Evolutionary conservation across 2,329 filamentous ascomycete species (phyloP), one percentile per base, ranked within the genome.

Genomic region (Alternaria brassicae): DNA sequence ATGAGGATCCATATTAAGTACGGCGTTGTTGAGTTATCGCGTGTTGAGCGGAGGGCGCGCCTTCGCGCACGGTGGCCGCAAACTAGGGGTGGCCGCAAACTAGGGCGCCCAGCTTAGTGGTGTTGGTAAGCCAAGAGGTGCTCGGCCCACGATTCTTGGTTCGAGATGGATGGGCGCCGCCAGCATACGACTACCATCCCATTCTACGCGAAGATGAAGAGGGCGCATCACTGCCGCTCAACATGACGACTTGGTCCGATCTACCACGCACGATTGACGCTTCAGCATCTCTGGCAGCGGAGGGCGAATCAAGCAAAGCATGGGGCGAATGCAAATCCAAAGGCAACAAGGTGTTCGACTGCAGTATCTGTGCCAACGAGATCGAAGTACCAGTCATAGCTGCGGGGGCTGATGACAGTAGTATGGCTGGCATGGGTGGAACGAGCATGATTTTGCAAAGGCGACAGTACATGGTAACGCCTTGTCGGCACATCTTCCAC

Each of bases 401-500:
- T 50, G 83, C 85, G 17, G 80, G 79, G 1, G 63, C 63, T 6
- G 66, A 63, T 28, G 67, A 63, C n/a, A 56, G 48, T 17, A 57
- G 58, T 21, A 77, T 81, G 42, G 65, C 80, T 15, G 79, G 81
- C 47, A 75, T 81, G 40, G 79, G 79, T 5, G 77, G 87, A 0
- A 68, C 66, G 17, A 58, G 67, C 0, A 89, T 89, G 28, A 86
- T 97, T 55, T 83, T 98, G 67, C 91, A 91, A 30, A 84, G 94
- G 61, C 86, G 93, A 49, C 84, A 86, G 68, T 98, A 98, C 79
- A 99, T 99, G 95, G 92, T 98, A 21, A 99, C 95, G 57, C 95
- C 95, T 47, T 99, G 95, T 78, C 84, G 93, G 55, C 95, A 99
- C 80, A 93, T 98, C 48, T 99, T 99, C 76, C 95, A 99, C 75